These are phyloP conservation scores for Naegleria fowleri DNA, from an alignment of 208 protist genomes.

Conservation along the genomic window DNA sequence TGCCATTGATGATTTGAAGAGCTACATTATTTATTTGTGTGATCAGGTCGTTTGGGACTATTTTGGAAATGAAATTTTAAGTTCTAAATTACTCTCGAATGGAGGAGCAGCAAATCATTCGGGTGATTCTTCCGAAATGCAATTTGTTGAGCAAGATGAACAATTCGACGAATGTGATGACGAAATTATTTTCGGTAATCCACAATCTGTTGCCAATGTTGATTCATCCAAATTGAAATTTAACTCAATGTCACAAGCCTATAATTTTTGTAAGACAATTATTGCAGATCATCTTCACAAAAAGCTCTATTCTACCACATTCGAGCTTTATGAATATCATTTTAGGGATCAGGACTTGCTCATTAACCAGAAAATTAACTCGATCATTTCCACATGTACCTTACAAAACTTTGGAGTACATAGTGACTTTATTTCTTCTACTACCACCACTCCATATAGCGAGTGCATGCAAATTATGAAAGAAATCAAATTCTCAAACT, in stretches of 20 bases:
- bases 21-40: background rate
- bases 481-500: background rate
- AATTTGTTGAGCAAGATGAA: background rate
- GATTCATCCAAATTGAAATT: background rate
- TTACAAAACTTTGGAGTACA: background rate
- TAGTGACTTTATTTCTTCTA: background rate
- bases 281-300: background rate
- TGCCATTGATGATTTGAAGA: slow-evolving; percentile 9
- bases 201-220: background rate
- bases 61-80: background rate
- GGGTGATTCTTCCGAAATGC: background rate
- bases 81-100: background rate
- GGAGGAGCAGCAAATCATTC: too few species aligned
- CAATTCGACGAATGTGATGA: background rate
- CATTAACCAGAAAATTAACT: slow-evolving; percentile 8
- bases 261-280: background rate
- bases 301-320: background rate
- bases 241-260: background rate
- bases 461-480: background rate
- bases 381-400: background rate
- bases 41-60: background rate
- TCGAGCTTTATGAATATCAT: background rate
- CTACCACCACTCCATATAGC: background rate
- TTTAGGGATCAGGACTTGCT: background rate
- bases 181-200: background rate